A percentile compares a stretch with the other conserved stretches of the same genome.
These are phyloP conservation scores for Chondrus crispus DNA, from an alignment of 23 red algal species.

Conservation along the genomic window DNA sequence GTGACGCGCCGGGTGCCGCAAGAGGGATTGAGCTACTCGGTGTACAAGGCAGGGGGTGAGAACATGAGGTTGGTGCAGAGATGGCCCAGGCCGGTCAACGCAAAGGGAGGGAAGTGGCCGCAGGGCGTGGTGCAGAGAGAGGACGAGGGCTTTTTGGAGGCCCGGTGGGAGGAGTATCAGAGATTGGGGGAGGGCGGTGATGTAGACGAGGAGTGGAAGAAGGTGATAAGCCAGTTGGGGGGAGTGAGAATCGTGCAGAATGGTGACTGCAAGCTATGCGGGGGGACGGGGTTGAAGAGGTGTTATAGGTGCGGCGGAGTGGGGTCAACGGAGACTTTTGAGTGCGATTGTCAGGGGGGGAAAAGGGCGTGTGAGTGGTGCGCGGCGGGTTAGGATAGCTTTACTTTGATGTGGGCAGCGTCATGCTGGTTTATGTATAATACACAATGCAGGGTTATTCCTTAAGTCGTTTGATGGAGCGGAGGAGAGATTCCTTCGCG, in stretches of 20 bases:
- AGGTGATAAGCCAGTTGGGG: background rate
- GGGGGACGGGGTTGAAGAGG: constrained; percentile 20
- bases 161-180: constrained; percentile 43
- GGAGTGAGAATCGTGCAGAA: background rate
- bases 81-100: constrained; percentile 1
- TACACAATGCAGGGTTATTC: background rate
- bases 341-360: constrained; percentile 30
- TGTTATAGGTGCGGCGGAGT: constrained; percentile 49
- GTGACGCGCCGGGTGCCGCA: constrained; percentile 1
- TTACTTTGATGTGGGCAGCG: background rate
- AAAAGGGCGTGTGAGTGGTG: constrained; percentile 50
- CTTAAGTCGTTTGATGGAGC: background rate
- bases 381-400: background rate
- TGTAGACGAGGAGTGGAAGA: constrained; percentile 49
- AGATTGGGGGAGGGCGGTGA: constrained; percentile 4
- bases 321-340: background rate
- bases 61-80: background rate
- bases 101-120: constrained; percentile 11
- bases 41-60: background rate
- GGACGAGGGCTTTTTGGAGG: background rate
- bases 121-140: background rate
- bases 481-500: background rate
- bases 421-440: background rate
- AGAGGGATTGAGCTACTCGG: constrained; percentile 9
- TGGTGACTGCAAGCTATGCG: constrained; percentile 23